Conservation (phyloP, 306 rosid genomes). For the Sechiopsis laciniata region DNA sequence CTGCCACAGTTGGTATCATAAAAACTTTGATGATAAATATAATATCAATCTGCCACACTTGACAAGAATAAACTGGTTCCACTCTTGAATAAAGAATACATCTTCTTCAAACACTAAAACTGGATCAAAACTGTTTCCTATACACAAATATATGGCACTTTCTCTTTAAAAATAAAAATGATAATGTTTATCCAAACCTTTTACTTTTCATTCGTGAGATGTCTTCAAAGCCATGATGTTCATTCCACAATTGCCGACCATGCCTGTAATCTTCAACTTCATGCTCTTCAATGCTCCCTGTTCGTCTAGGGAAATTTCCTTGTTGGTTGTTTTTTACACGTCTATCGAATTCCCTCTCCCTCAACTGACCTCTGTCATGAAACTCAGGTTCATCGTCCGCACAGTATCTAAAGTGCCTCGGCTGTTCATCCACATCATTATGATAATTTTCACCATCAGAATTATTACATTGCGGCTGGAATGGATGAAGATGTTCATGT, state of each 20-base stretch:
- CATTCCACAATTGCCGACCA: conserved; percentile 65
- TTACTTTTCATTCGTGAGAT: conserved; percentile 36
- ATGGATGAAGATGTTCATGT: conserved; percentile 42
- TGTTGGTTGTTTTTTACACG: conserved; percentile 51
- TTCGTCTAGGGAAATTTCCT: conserved; percentile 56
- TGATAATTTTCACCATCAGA: conserved; percentile 55
- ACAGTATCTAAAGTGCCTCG: conserved; percentile 62
- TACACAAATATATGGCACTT: not conserved
- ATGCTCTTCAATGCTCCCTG: conserved; percentile 65
- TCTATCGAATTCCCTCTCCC: conserved; percentile 63
- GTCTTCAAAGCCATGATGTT: conserved; percentile 51
- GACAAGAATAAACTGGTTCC: conserved; percentile 21
- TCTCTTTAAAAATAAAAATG: not conserved
- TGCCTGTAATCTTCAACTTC: conserved; percentile 57
- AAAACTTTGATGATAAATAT: not conserved
- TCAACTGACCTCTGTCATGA: conserved; percentile 65
- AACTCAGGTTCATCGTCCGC: conserved; percentile 58
- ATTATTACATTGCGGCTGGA: conserved; percentile 57
- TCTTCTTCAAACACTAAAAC: conserved; percentile 28
- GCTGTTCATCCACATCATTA: conserved; percentile 50
- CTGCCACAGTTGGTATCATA: conserved; percentile 6
- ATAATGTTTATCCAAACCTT: too few relatives aligned
- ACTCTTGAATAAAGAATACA: conserved; percentile 32
- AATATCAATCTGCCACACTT: not conserved
- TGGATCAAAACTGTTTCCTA: conserved; percentile 31